Evolutionary conservation across 768 basidiomycete genomes (phyloP).

Genomic region (Collybia mongolica): DNA sequence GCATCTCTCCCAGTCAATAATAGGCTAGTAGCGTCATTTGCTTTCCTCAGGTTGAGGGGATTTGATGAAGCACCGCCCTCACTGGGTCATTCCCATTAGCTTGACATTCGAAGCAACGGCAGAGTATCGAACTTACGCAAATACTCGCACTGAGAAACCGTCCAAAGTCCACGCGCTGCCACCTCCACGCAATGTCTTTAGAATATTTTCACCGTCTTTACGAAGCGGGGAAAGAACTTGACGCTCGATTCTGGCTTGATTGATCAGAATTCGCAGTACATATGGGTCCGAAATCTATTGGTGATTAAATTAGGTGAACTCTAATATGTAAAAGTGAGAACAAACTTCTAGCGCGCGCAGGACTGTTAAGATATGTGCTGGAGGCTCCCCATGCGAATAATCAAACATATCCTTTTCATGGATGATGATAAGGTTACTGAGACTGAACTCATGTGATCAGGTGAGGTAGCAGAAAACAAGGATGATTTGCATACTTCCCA

Average conservation of each 20-base stretch:
- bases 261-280: slow-evolving; percentile 81
- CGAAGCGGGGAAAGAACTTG: slow-evolving; percentile 66
- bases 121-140: slow-evolving; percentile 42
- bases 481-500: slow-evolving; percentile 59
- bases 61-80: slow-evolving; percentile 67
- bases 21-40: slow-evolving; percentile 38
- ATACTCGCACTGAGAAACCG: slow-evolving; percentile 61
- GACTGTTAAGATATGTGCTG: slow-evolving; percentile 61
- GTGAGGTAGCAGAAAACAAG: neutral
- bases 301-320: slow-evolving; percentile 6
- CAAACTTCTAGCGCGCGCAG: slow-evolving; percentile 79
- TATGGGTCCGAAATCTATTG: slow-evolving; percentile 69
- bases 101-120: neutral
- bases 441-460: slow-evolving; percentile 28
- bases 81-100: slow-evolving; percentile 28
- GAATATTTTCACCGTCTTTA: slow-evolving; percentile 55
- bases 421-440: slow-evolving; percentile 54
- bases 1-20: slow-evolving; percentile 55
- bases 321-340: slow-evolving; percentile 2
- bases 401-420: slow-evolving; percentile 80
- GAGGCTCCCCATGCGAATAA: slow-evolving; percentile 71
- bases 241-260: slow-evolving; percentile 68
- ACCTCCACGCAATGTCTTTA: slow-evolving; percentile 41
- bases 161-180: slow-evolving; percentile 67
- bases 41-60: slow-evolving; percentile 25